Base-by-base conservation (phyloP, 305 asterid species). In the Stenogyne calaminthoides region DNA sequence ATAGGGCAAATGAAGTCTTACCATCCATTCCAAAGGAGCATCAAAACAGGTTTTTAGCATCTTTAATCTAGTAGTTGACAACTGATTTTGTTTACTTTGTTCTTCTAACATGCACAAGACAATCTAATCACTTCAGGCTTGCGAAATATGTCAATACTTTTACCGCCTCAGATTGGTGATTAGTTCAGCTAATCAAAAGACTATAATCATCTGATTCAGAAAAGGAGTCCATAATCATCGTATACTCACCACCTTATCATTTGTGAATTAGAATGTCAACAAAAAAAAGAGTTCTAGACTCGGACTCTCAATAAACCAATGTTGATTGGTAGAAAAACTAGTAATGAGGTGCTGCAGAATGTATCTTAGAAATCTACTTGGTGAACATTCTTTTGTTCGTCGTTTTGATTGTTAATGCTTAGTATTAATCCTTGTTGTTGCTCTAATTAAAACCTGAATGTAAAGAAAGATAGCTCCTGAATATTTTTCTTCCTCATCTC, bases 1-100 rank as follows among this genome's bases (percentile, higher is more conserved):
- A 89, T 73, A 86, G 96, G 83, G 97, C 99, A 58, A 95, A 81
- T 85, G 89, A 84, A 63, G 83, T 95, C 77, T 83, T 95, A 76
- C 87, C 95, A 72, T 88, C 97, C 67, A 91, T 95, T 77, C 99
- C 99, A 8, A 88, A 84, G 85, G 98, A 93, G 66, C 99, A 95
- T 66, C 97, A 78, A 59, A 95, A 93, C 79, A 88, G 99, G 99
- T 92, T 42, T 18, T 32, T 75, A 49, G 39, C 57, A 66, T 75
- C 61, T 54, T 55, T 55, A 65, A 39, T 60, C 25, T 29, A 20
- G 34, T 44, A 70, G 34, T 58, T 47, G 37, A 64, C 11, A 46
- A 18, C 69, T 73, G 7, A 36, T 36, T 70, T 47, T 15, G 36
- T 51, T 58, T 64, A 18, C 52, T 62, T 74, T 22, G 9, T 49